Conservation (phyloP, 805 yeast genomes). For the Starmera dryadoides region DNA sequence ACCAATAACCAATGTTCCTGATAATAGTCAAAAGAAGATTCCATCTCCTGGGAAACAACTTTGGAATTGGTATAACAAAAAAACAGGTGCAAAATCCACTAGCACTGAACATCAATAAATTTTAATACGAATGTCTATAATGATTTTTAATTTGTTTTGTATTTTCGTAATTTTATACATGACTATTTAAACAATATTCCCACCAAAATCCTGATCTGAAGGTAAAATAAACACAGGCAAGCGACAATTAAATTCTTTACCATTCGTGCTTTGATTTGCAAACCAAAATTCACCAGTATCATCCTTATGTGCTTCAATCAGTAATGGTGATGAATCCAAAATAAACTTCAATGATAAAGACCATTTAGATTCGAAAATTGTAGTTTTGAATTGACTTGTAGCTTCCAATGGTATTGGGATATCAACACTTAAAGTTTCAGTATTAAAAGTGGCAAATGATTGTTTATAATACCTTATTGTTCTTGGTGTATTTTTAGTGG, state of each 20-base stretch:
- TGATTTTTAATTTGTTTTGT: no score
- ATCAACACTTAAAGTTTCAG: constrained; percentile 20
- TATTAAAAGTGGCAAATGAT: constrained; percentile 22
- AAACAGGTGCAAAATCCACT: constrained; percentile 1
- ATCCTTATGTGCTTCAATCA: constrained; percentile 24
- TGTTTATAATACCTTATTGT: constrained; percentile 22
- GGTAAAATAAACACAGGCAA: constrained; percentile 41
- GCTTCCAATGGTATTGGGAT: constrained; percentile 27
- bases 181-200: constrained; percentile 27
- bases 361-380: constrained; percentile 32
- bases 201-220: constrained; percentile 39
- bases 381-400: constrained; percentile 32
- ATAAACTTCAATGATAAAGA: constrained; percentile 28
- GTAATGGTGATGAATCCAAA: constrained; percentile 17
- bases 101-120: neutral
- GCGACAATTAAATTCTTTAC: constrained; percentile 34
- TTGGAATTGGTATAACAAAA: constrained; percentile 14
- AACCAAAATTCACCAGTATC: constrained; percentile 25
- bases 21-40: constrained; percentile 4
- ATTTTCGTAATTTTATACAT: no score
- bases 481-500: constrained; percentile 4
- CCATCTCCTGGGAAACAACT: constrained; percentile 9
- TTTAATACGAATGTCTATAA: neutral
- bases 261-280: constrained; percentile 28
- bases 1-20: neutral